Percentiles rank a stretch among this genome's conserved stretches.
Evolutionary conservation across 768 basidiomycete species (phyloP).

Genomic region (Leccinellum albellum): DNA sequence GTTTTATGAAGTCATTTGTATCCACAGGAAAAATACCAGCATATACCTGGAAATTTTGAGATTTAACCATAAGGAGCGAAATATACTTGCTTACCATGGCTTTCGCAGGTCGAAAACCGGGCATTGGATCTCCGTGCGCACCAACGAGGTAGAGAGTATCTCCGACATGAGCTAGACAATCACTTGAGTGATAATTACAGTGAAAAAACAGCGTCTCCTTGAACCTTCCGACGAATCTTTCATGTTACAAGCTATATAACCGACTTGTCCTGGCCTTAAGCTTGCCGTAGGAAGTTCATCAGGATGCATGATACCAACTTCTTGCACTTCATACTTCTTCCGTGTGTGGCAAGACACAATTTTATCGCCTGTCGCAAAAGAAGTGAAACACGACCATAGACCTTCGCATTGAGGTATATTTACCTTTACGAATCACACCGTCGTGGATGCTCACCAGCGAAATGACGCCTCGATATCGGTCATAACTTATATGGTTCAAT

Average conservation of each 20-base stretch:
- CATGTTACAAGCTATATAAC: slow-evolving; percentile 94
- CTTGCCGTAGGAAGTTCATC: slow-evolving; percentile 73
- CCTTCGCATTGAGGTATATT: neutral
- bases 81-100: slow-evolving; percentile 66
- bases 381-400: neutral
- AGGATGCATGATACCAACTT: slow-evolving; percentile 87
- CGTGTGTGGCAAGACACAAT: slow-evolving; percentile 80
- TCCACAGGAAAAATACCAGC: slow-evolving; percentile 95
- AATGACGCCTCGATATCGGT: slow-evolving; percentile 93
- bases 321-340: slow-evolving; percentile 85
- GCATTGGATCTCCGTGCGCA: slow-evolving; percentile 73
- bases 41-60: slow-evolving; percentile 60
- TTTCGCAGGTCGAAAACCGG: slow-evolving; percentile 88
- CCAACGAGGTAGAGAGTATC: slow-evolving; percentile 85
- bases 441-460: slow-evolving; percentile 80
- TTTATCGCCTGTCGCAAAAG: slow-evolving; percentile 65
- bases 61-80: neutral
- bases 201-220: neutral
- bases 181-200: neutral
- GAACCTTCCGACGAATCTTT: slow-evolving; percentile 92
- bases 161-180: slow-evolving; percentile 75
- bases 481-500: slow-evolving; percentile 57
- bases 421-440: slow-evolving; percentile 81
- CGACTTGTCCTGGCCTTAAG: slow-evolving; percentile 77
- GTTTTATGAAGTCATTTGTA: slow-evolving; percentile 83